These are phyloP conservation scores for Suillus alpinus DNA, from an alignment of 768 basidiomycete genomes.

Conservation along the genomic window DNA sequence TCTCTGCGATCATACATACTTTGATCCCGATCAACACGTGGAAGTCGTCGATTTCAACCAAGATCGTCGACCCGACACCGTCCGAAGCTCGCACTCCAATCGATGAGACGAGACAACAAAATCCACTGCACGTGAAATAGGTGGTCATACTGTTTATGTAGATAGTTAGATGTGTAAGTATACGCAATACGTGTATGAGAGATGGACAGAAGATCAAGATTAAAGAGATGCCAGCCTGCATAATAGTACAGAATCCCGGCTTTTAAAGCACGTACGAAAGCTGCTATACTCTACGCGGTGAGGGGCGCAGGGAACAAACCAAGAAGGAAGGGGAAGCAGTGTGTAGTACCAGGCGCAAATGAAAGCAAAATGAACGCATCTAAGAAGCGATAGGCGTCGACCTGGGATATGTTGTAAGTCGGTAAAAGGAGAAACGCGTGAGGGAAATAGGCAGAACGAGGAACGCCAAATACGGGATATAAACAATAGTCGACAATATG, in stretches of 20 bases:
- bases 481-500: conserved; percentile 30
- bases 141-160: neutral
- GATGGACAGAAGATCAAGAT: conserved; percentile 2
- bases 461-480: conserved; percentile 8
- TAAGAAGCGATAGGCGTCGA: conserved; percentile 8
- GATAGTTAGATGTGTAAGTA: conserved; percentile 10
- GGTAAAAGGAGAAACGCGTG: neutral
- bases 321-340: neutral
- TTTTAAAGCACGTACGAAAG: conserved; percentile 4
- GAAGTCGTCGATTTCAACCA: neutral
- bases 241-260: conserved; percentile 9
- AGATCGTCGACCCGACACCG: neutral
- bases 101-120: neutral
- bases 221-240: conserved; percentile 5
- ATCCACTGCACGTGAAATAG: neutral
- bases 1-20: neutral
- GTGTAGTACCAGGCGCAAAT: neutral
- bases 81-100: neutral
- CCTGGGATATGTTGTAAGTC: conserved; percentile 34
- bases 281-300: conserved; percentile 1
- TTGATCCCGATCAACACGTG: neutral
- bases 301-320: neutral
- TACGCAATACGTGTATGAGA: conserved; percentile 7
- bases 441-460: conserved; percentile 9
- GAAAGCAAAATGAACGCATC: neutral